These are phyloP conservation scores for Fusarium anguioides DNA, from an alignment of 2,329 filamentous ascomycete species.

Conservation along the genomic window DNA sequence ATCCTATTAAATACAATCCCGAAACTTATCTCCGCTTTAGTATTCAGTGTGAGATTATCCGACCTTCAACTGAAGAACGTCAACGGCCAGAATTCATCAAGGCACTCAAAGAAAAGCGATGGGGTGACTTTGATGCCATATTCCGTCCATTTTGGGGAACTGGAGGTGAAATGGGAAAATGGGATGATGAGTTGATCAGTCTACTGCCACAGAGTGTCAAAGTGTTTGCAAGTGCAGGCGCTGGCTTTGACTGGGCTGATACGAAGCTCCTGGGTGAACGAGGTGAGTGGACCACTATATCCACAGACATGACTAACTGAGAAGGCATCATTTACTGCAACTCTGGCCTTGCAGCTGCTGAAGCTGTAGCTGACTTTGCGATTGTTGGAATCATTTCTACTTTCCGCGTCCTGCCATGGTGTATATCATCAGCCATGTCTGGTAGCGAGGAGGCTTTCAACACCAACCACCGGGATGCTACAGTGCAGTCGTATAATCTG, in stretches of 20 bases:
- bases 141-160: slow-evolving; percentile 72
- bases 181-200: slow-evolving; percentile 69
- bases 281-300: slow-evolving; percentile 53
- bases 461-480: slow-evolving; percentile 69
- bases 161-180: slow-evolving; percentile 73
- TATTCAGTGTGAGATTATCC: slow-evolving; percentile 60
- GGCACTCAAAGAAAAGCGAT: slow-evolving; percentile 62
- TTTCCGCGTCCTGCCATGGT: slow-evolving; percentile 76
- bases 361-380: slow-evolving; percentile 78
- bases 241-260: slow-evolving; percentile 75
- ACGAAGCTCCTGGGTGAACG: slow-evolving; percentile 68
- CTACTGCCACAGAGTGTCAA: slow-evolving; percentile 66
- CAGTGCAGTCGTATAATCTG: slow-evolving; percentile 71
- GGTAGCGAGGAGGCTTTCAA: slow-evolving; percentile 57
- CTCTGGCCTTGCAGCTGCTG: slow-evolving; percentile 74
- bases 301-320: slow-evolving; percentile 1
- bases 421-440: slow-evolving; percentile 64
- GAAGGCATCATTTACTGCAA: slow-evolving; percentile 78
- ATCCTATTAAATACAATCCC: slow-evolving; percentile 65
- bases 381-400: slow-evolving; percentile 75
- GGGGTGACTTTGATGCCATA: slow-evolving; percentile 66
- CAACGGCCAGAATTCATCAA: slow-evolving; percentile 60
- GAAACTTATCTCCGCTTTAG: slow-evolving; percentile 58
- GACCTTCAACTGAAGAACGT: slow-evolving; percentile 62
- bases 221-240: slow-evolving; percentile 73